A percentile compares a stretch with the other conserved stretches of the same genome.
Evolutionary conservation across 1,284 basidiomycete species (phyloP).

Genomic region (Cystobasidium pallidum): DNA sequence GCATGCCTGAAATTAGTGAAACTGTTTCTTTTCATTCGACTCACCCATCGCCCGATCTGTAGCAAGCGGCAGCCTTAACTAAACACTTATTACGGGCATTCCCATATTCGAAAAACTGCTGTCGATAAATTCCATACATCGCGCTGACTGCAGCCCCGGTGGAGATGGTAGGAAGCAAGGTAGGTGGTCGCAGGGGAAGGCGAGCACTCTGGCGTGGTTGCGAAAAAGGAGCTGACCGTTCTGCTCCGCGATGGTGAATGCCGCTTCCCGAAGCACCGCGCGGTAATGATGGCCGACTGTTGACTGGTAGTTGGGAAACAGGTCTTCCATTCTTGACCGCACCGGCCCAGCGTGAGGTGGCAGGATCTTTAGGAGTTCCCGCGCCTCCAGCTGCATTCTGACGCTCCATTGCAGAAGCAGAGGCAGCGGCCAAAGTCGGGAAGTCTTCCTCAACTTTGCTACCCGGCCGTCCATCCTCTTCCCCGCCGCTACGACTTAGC

Average conservation of each 20-base stretch:
- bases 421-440: conserved; percentile 68
- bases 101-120: conserved; percentile 82
- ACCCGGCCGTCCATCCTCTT: conserved; percentile 24
- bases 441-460: conserved; percentile 71
- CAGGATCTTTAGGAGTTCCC: conserved; percentile 66
- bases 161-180: conserved; percentile 80
- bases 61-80: conserved; percentile 93
- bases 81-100: conserved; percentile 91
- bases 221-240: conserved; percentile 41
- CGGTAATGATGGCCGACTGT: conserved; percentile 27
- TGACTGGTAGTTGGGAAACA: conserved; percentile 8
- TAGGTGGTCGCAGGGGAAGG: conserved; percentile 76
- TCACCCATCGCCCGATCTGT: conserved; percentile 82
- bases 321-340: conserved; percentile 66
- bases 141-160: conserved; percentile 77
- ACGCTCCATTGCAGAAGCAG: conserved; percentile 57
- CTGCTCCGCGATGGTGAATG: conserved; percentile 57
- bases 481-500: conserved; percentile 11
- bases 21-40: neutral
- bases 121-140: conserved; percentile 84
- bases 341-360: conserved; percentile 78
- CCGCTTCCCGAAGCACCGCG: conserved; percentile 13
- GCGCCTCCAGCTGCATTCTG: conserved; percentile 57
- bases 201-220: conserved; percentile 78
- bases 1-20: no score